These are phyloP conservation scores for Combretum micranthum DNA, from an alignment of 345 rosid genomes.

Conservation along the genomic window DNA sequence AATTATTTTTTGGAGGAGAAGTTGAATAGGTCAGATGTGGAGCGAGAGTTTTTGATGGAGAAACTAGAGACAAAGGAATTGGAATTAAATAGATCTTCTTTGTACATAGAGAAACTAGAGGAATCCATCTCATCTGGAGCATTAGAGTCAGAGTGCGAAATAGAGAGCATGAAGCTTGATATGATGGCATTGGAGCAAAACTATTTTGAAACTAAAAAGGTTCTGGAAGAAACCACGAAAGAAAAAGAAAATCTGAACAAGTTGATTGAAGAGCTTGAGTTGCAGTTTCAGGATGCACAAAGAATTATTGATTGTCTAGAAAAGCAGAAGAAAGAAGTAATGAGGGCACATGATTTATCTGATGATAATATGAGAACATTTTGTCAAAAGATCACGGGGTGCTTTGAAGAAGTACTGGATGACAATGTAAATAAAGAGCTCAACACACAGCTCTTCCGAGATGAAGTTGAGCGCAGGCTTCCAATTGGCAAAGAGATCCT, in stretches of 20 bases:
- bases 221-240: slow-evolving; percentile 38
- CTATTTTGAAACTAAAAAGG: slow-evolving; percentile 42
- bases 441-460: slow-evolving; percentile 13
- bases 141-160: slow-evolving; percentile 72
- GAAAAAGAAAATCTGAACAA: slow-evolving; percentile 39
- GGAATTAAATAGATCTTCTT: slow-evolving; percentile 42
- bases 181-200: slow-evolving; percentile 49
- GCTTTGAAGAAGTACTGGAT: slow-evolving; percentile 31
- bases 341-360: slow-evolving; percentile 25
- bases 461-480: slow-evolving; percentile 18
- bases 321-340: slow-evolving; percentile 47
- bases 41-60: slow-evolving; percentile 33
- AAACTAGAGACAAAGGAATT: slow-evolving; percentile 56
- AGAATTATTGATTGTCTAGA: slow-evolving; percentile 28
- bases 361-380: slow-evolving; percentile 25
- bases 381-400: slow-evolving; percentile 30
- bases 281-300: slow-evolving; percentile 33
- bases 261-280: slow-evolving; percentile 40
- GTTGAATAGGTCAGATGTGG: slow-evolving; percentile 43
- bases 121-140: slow-evolving; percentile 49
- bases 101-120: slow-evolving; percentile 59
- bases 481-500: slow-evolving; percentile 21
- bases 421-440: slow-evolving; percentile 19
- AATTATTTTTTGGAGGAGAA: slow-evolving; percentile 40
- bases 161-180: slow-evolving; percentile 82